Conservation (phyloP, 2,329 filamentous ascomycete species). For the Colletotrichum orchidophilum region DNA sequence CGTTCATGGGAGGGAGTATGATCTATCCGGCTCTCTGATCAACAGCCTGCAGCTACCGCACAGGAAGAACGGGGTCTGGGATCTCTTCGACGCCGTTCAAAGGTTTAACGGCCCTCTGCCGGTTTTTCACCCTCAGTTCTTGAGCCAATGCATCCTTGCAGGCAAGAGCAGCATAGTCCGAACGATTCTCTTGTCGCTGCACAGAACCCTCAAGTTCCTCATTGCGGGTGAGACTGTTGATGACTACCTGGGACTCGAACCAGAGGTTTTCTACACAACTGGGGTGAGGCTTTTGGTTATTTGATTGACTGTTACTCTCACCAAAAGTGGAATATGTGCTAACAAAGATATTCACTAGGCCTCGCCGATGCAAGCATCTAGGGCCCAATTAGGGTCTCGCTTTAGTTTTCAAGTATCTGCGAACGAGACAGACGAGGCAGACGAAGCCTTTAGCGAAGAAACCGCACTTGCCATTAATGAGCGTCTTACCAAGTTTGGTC, state of each 20-base stretch:
- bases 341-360: slow-evolving; percentile 1
- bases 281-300: slow-evolving; percentile 40
- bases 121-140: slow-evolving; percentile 90
- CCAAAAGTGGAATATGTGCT: background rate
- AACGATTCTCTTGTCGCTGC: slow-evolving; percentile 75
- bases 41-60: slow-evolving; percentile 59
- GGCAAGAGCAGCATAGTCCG: slow-evolving; percentile 81
- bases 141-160: slow-evolving; percentile 85
- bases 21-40: slow-evolving; percentile 68
- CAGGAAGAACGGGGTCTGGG: slow-evolving; percentile 62
- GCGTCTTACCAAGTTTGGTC: slow-evolving; percentile 75
- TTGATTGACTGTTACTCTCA: background rate
- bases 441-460: slow-evolving; percentile 75
- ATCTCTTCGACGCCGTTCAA: slow-evolving; percentile 84
- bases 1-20: slow-evolving; percentile 80
- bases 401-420: slow-evolving; percentile 44
- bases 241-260: slow-evolving; percentile 74
- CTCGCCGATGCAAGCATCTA: slow-evolving; percentile 16
- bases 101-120: slow-evolving; percentile 88
- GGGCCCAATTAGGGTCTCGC: slow-evolving; percentile 48
- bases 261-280: slow-evolving; percentile 65
- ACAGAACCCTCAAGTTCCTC: slow-evolving; percentile 83
- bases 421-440: slow-evolving; percentile 67
- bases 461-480: slow-evolving; percentile 78
- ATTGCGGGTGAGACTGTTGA: slow-evolving; percentile 84